phyloP scores from a whole-genome alignment of 306 rosid species.

The Potentilla sterilis region DNA sequence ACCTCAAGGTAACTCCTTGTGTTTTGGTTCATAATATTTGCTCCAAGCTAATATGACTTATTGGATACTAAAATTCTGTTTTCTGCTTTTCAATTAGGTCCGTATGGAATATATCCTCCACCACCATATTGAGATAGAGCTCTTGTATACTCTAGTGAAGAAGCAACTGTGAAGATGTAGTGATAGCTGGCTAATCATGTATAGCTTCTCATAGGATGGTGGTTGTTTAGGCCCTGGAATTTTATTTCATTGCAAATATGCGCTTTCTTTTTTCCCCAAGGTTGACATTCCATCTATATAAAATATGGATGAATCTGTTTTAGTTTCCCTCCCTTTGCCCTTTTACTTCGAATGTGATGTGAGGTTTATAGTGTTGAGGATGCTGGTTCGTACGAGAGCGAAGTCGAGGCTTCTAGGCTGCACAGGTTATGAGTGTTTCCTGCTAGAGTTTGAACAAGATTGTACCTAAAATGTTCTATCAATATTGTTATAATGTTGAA shows the following conservation, averaged over 20 bases:
- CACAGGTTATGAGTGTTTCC: not conserved
- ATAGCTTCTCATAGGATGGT: not conserved
- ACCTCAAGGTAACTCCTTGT: slow-evolving; percentile 42
- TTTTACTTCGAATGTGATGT: not conserved
- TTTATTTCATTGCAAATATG: not conserved
- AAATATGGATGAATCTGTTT: not conserved
- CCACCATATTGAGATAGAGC: slow-evolving; percentile 50
- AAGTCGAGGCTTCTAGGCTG: not conserved
- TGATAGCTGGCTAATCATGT: slow-evolving; percentile 21
- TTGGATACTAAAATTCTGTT: slow-evolving; percentile 11
- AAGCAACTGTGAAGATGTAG: slow-evolving; percentile 1
- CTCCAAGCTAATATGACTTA: not conserved
- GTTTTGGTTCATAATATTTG: not conserved
- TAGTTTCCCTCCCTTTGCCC: not conserved
- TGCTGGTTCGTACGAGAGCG: too few relatives aligned
- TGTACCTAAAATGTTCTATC: not conserved
- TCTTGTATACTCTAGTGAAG: not conserved
- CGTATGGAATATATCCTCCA: slow-evolving; percentile 64
- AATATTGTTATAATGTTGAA: not conserved
- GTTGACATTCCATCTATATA: not conserved
- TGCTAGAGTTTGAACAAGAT: not conserved
- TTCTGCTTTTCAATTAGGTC: slow-evolving; percentile 30
- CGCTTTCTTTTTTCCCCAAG: not conserved
- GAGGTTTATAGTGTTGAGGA: not conserved
- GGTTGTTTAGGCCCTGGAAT: not conserved